Conservation (phyloP, 257 asterid genomes). For the Schizonepeta tenuifolia region DNA sequence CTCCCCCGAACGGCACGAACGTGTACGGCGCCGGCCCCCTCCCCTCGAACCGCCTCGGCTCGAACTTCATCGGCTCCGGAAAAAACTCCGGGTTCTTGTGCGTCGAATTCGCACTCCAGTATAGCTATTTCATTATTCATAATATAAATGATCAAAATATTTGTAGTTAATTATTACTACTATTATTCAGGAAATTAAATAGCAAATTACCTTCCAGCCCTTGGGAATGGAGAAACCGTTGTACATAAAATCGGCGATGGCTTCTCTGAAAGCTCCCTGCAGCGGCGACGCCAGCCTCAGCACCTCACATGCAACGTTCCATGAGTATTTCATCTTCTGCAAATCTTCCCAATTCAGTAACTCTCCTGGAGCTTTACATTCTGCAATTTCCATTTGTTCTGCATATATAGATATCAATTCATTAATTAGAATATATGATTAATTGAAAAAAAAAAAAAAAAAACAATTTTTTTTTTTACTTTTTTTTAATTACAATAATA, state of each 20-base stretch:
- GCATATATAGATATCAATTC: not conserved
- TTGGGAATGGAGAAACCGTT: slow-evolving; percentile 61
- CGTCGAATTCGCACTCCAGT: not conserved
- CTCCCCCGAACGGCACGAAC: slow-evolving; percentile 11
- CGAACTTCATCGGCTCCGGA: slow-evolving; percentile 6
- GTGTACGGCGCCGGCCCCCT: slow-evolving; percentile 6
- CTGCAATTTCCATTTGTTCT: slow-evolving; percentile 59
- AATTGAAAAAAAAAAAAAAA: too few relatives aligned
- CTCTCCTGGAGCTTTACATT: slow-evolving; percentile 43
- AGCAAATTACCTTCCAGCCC: slow-evolving; percentile 54
- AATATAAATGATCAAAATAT: too few relatives aligned
- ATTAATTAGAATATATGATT: too few relatives aligned
- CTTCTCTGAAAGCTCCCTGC: slow-evolving; percentile 62
- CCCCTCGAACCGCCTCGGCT: slow-evolving; percentile 4
- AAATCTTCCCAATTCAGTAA: slow-evolving; percentile 57
- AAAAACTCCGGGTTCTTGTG: not conserved
- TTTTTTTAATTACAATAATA: not conserved
- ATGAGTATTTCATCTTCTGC: slow-evolving; percentile 61
- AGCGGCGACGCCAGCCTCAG: slow-evolving; percentile 57
- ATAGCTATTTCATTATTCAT: too few relatives aligned
- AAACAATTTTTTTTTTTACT: too few relatives aligned
- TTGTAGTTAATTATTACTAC: too few relatives aligned
- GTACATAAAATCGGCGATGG: slow-evolving; percentile 46
- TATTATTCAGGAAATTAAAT: too few relatives aligned
- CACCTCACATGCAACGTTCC: slow-evolving; percentile 65